Conservation (phyloP, 148 eudicot genomes). For the Silene uniflora region DNA sequence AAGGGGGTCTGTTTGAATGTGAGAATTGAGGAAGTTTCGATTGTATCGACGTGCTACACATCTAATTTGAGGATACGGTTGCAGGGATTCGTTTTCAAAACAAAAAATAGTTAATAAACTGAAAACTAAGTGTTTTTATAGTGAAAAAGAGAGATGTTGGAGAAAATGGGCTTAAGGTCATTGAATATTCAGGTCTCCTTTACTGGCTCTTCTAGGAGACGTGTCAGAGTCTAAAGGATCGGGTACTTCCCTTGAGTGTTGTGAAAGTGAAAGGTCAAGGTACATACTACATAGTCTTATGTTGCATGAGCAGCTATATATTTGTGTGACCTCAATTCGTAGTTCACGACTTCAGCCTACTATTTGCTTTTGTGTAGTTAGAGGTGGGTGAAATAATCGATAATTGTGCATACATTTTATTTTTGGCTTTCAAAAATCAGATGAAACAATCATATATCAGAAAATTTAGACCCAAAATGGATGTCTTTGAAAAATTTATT, state of each 20-base stretch:
- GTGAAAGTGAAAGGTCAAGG: neutral
- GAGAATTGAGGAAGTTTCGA: constrained; percentile 5
- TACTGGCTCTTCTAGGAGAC: neutral
- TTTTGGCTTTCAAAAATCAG: no score
- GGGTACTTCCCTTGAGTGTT: neutral
- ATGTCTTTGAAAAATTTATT: no score
- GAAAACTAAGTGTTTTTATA: no score
- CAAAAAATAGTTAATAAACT: no score
- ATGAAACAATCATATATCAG: no score
- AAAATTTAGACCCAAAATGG: no score
- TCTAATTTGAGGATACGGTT: neutral
- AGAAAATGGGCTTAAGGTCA: neutral
- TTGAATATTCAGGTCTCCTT: neutral
- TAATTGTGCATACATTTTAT: no score
- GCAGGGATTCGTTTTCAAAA: neutral
- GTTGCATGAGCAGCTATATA: neutral
- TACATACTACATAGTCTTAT: neutral
- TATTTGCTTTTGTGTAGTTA: no score
- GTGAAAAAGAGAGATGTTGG: neutral
- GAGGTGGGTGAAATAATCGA: no score
- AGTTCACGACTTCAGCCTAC: no score
- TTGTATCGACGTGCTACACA: neutral
- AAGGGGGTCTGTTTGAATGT: neutral
- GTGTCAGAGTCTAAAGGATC: neutral
- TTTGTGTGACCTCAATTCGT: neutral